Conservation (phyloP, 345 rosid species). For the Trapa bicornis region DNA sequence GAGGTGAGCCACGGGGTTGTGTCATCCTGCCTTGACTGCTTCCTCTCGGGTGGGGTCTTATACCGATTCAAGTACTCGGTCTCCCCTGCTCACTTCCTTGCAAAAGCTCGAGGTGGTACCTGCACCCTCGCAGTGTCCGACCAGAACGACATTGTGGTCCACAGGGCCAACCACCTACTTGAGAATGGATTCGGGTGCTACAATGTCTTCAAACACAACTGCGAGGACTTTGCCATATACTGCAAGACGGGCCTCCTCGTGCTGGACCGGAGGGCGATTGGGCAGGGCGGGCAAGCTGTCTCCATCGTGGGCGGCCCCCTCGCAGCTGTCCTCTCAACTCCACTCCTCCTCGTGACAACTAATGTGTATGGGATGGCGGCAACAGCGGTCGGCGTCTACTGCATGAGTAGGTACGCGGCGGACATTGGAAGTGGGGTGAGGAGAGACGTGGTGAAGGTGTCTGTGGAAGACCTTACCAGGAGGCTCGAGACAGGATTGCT, state of each 20-base stretch:
- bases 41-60: slow-evolving; percentile 70
- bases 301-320: slow-evolving; percentile 73
- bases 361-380: slow-evolving; percentile 81
- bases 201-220: slow-evolving; percentile 66
- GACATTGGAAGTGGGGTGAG: slow-evolving; percentile 66
- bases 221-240: slow-evolving; percentile 75
- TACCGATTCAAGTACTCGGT: slow-evolving; percentile 77
- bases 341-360: slow-evolving; percentile 61
- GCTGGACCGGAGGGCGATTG: slow-evolving; percentile 39
- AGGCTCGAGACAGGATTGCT: slow-evolving; percentile 50
- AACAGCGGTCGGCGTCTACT: slow-evolving; percentile 64
- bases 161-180: slow-evolving; percentile 63
- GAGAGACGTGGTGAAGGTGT: slow-evolving; percentile 57
- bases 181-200: slow-evolving; percentile 85
- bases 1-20: slow-evolving; percentile 57
- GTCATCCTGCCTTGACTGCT: slow-evolving; percentile 74
- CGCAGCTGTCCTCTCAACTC: slow-evolving; percentile 60
- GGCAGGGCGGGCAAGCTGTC: slow-evolving; percentile 79
- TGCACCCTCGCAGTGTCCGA: slow-evolving; percentile 75
- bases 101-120: slow-evolving; percentile 88
- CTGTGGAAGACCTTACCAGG: slow-evolving; percentile 61
- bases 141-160: slow-evolving; percentile 33
- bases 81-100: slow-evolving; percentile 57
- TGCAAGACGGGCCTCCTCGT: slow-evolving; percentile 78
- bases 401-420: slow-evolving; percentile 67